Conservation (phyloP, 768 basidiomycete genomes). For the Tephrocybe sp. region DNA sequence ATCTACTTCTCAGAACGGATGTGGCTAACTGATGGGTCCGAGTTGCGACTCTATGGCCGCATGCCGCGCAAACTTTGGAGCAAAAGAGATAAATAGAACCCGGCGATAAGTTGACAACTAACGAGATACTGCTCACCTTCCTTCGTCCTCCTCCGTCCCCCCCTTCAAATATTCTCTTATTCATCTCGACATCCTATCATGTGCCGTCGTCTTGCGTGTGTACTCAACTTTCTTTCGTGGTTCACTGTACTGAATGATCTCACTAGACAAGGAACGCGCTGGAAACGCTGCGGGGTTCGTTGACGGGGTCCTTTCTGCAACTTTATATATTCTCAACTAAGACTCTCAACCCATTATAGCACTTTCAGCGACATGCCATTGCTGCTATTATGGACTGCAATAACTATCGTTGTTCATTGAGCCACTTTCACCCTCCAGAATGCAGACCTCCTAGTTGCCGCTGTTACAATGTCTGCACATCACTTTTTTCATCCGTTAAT, state of each 20-base stretch:
- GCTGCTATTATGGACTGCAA: conserved; percentile 76
- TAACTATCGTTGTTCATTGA: conserved; percentile 59
- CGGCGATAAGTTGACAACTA: conserved; percentile 1
- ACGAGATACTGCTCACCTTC: not conserved
- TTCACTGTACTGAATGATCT: conserved; percentile 12
- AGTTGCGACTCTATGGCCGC: conserved; percentile 27
- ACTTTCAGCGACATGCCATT: conserved; percentile 75
- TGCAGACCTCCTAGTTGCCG: conserved; percentile 55
- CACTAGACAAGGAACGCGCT: conserved; percentile 70
- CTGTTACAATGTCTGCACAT: conserved; percentile 54
- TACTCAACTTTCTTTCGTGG: conserved; percentile 18
- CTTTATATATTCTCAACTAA: not conserved
- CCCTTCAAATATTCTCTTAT: not conserved
- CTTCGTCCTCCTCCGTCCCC: conserved; percentile 4
- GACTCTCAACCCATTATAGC: conserved; percentile 38
- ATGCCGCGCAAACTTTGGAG: conserved; percentile 20
- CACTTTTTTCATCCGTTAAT: not conserved
- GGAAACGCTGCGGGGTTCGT: conserved; percentile 66
- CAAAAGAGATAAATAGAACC: conserved; percentile 18
- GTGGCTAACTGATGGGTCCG: conserved; percentile 27
- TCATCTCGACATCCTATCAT: conserved; percentile 31
- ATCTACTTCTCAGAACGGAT: conserved; percentile 25
- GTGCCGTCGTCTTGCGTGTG: conserved; percentile 79
- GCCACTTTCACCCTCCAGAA: conserved; percentile 52
- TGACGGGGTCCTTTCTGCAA: not conserved